Evolutionary conservation across 192 early-diverging fungal genomes (phyloP).

Genomic region (Kappamyces sp.): DNA sequence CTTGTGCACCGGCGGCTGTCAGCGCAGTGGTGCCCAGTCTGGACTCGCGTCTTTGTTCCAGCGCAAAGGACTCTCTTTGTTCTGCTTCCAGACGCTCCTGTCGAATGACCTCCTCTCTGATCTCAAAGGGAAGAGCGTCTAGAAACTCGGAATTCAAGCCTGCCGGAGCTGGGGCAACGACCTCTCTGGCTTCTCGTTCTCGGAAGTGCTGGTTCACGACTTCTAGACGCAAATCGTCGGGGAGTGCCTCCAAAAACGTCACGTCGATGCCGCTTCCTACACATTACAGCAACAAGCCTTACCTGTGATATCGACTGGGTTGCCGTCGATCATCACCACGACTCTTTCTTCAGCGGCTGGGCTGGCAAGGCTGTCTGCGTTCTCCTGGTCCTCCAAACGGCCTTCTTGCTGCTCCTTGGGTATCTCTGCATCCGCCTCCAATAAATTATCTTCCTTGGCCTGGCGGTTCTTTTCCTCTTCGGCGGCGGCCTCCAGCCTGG

Average conservation of each 20-base stretch:
- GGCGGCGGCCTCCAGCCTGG: not conserved
- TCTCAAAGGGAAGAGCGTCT: constrained; percentile 81
- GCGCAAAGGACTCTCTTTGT: constrained; percentile 53
- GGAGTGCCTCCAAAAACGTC: constrained; percentile 88
- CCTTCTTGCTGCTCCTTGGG: not conserved
- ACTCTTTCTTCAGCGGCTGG: constrained; percentile 31
- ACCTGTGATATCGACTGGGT: constrained; percentile 82
- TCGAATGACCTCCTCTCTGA: constrained; percentile 79
- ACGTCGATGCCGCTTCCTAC: constrained; percentile 81
- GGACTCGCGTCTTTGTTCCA: constrained; percentile 16
- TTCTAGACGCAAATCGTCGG: constrained; percentile 89
- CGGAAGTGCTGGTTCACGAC: constrained; percentile 77
- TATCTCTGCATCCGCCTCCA: constrained; percentile 21
- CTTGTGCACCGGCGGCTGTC: not conserved
- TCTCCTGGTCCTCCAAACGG: constrained; percentile 15
- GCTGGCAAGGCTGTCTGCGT: too few species aligned
- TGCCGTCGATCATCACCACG: constrained; percentile 71
- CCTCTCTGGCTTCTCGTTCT: constrained; percentile 39
- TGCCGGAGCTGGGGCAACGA: constrained; percentile 20
- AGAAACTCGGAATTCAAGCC: constrained; percentile 67
- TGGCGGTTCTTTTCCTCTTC: not conserved
- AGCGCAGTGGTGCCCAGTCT: not conserved
- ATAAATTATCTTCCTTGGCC: constrained; percentile 22
- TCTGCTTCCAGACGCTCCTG: constrained; percentile 68
- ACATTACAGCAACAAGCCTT: constrained; percentile 1